phyloP scores from a whole-genome alignment of 1,284 basidiomycete species.

The Ganoderma meredithae region DNA sequence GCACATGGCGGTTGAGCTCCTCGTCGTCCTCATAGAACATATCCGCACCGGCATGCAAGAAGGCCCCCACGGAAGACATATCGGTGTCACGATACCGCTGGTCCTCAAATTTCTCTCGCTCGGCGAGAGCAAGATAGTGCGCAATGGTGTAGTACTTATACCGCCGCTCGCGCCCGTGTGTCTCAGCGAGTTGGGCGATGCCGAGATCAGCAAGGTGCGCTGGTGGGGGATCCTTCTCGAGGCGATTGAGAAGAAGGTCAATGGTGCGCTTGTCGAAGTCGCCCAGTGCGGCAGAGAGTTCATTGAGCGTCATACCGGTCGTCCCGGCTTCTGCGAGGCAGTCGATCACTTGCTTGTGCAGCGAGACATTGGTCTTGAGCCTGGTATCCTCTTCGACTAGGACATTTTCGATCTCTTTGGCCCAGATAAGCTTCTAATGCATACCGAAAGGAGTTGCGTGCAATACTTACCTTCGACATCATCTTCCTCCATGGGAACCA shows the following conservation, averaged over 20 bases:
- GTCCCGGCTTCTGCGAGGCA: constrained; percentile 70
- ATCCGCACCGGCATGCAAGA: constrained; percentile 48
- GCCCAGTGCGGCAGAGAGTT: constrained; percentile 67
- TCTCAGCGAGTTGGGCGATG: constrained; percentile 75
- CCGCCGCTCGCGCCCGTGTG: constrained; percentile 79
- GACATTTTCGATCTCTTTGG: constrained; percentile 18
- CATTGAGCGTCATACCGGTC: constrained; percentile 74
- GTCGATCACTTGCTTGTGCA: constrained; percentile 80
- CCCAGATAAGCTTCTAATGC: not conserved
- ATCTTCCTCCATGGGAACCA: constrained; percentile 21
- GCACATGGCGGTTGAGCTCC: constrained; percentile 54
- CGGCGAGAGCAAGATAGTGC: constrained; percentile 62
- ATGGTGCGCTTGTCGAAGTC: constrained; percentile 81
- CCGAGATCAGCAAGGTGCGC: constrained; percentile 74
- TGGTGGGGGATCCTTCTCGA: constrained; percentile 69
- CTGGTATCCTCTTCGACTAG: constrained; percentile 37
- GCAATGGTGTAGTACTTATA: constrained; percentile 79
- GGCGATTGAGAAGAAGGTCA: constrained; percentile 75
- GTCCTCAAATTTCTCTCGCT: constrained; percentile 65
- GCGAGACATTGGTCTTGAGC: constrained; percentile 66
- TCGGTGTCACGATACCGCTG: constrained; percentile 53
- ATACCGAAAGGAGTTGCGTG: not conserved
- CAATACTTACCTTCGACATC: constrained; percentile 27
- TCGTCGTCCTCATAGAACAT: constrained; percentile 61
- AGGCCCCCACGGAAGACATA: constrained; percentile 59